Evolutionary conservation across 2,329 filamentous ascomycete species (phyloP).

Genomic region (Ceratocystis cubensis): DNA sequence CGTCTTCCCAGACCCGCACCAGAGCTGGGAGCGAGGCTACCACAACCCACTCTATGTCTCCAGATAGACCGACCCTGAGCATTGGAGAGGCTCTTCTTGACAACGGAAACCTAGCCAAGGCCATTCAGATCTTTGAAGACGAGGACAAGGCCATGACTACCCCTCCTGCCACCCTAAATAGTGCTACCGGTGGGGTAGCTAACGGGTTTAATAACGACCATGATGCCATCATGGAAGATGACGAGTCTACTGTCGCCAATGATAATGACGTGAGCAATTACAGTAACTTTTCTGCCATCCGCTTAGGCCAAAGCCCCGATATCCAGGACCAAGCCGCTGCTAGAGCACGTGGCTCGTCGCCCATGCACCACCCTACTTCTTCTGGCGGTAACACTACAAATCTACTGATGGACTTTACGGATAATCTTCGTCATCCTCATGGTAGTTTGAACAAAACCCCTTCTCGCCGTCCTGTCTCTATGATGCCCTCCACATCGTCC

Average conservation of each 20-base stretch:
- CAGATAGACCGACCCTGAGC: conserved; percentile 29
- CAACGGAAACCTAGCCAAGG: conserved; percentile 44
- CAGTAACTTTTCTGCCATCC: conserved; percentile 80
- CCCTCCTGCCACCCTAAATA: conserved; percentile 22
- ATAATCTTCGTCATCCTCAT: conserved; percentile 44
- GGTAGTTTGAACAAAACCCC: conserved; percentile 24
- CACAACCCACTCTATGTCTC: conserved; percentile 14
- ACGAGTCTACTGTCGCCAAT: conserved; percentile 40
- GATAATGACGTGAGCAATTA: conserved; percentile 70
- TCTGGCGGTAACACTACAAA: conserved; percentile 51
- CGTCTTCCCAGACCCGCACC: conserved; percentile 20
- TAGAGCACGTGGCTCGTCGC: conserved; percentile 38
- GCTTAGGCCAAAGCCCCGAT: conserved; percentile 27
- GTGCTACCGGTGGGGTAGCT: conserved; percentile 25
- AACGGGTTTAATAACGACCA: conserved; percentile 2
- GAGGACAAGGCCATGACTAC: conserved; percentile 27
- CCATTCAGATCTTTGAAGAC: conserved; percentile 52
- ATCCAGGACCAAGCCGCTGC: conserved; percentile 14
- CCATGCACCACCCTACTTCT: conserved; percentile 30
- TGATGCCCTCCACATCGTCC: conserved; percentile 15
- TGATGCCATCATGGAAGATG: conserved; percentile 25
- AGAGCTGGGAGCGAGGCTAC: conserved; percentile 19
- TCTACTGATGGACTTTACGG: conserved; percentile 76
- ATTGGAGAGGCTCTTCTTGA: conserved; percentile 43
- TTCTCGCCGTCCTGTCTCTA: conserved; percentile 27